A percentile compares a stretch with the other conserved stretches of the same genome.
These are phyloP conservation scores for Pseudozyma hubeiensis DNA, from an alignment of 1,284 basidiomycete species.

Conservation along the genomic window DNA sequence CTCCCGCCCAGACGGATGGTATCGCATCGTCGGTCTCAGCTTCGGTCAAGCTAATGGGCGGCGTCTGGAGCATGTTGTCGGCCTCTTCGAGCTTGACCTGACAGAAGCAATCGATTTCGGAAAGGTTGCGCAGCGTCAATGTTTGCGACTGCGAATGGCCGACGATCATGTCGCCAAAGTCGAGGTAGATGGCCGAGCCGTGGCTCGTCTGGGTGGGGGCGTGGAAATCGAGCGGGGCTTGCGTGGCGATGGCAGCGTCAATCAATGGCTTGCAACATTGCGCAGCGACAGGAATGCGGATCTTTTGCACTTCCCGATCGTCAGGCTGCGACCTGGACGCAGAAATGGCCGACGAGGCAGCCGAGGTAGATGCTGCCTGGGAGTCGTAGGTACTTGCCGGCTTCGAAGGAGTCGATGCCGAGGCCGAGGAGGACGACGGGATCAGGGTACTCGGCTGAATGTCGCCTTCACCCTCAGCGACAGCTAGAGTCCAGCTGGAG, in stretches of 20 bases:
- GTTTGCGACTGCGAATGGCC: constrained; percentile 52
- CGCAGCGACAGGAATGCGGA: constrained; percentile 50
- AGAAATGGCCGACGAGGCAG: constrained; percentile 36
- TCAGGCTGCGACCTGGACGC: constrained; percentile 29
- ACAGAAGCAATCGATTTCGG: constrained; percentile 65
- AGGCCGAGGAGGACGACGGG: constrained; percentile 21
- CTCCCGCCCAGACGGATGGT: constrained; percentile 46
- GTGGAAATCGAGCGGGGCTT: constrained; percentile 6
- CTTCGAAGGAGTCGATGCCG: constrained; percentile 43
- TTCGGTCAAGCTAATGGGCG: constrained; percentile 45
- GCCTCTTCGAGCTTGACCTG: constrained; percentile 61
- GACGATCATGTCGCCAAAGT: constrained; percentile 66
- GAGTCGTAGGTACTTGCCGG: constrained; percentile 50
- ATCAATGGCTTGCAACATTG: constrained; percentile 49
- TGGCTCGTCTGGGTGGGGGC: constrained; percentile 26
- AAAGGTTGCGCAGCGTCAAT: constrained; percentile 53
- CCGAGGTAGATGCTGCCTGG: constrained; percentile 28
- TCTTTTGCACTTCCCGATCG: constrained; percentile 44
- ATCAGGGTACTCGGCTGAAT: not conserved
- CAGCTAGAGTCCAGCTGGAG: constrained; percentile 42
- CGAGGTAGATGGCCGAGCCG: constrained; percentile 51
- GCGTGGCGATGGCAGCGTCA: constrained; percentile 33
- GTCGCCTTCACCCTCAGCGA: constrained; percentile 14
- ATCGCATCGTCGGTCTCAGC: constrained; percentile 32
- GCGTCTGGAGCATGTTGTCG: constrained; percentile 57